These are phyloP conservation scores for Xylaria sp. DNA, from an alignment of 2,329 filamentous ascomycete genomes.

Conservation along the genomic window DNA sequence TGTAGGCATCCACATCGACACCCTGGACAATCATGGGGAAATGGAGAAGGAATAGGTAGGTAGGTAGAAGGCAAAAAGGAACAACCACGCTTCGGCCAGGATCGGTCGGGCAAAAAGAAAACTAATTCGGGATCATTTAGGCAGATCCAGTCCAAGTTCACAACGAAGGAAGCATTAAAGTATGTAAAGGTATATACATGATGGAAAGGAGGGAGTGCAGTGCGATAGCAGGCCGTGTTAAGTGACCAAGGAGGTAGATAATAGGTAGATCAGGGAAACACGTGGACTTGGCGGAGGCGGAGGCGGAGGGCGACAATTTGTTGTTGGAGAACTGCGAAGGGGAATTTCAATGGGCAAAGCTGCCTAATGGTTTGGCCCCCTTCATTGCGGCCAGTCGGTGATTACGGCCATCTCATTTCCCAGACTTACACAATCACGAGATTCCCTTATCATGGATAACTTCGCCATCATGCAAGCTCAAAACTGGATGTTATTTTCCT, in stretches of 20 bases:
- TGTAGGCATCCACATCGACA: background rate
- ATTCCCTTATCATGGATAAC: too few relatives aligned
- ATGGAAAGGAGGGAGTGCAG: background rate
- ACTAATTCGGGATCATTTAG: background rate
- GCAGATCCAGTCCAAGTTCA: background rate
- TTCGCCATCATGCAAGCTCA: background rate
- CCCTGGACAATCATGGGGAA: background rate
- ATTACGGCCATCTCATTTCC: background rate
- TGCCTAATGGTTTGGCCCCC: background rate
- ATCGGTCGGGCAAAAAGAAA: background rate
- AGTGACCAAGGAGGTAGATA: background rate
- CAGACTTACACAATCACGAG: too few relatives aligned
- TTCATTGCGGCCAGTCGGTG: background rate
- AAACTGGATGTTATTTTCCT: too few relatives aligned
- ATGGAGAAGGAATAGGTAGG: background rate
- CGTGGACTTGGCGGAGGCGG: background rate
- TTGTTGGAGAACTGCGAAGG: background rate
- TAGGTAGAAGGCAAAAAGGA: too few relatives aligned
- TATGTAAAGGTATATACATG: background rate
- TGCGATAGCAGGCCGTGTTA: background rate
- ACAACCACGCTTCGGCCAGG: background rate
- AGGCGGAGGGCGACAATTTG: background rate
- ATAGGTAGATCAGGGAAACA: background rate
- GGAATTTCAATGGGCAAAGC: too few relatives aligned
- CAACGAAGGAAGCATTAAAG: background rate